These are phyloP conservation scores for Calonectria pseudoreteaudii DNA, from an alignment of 2,329 filamentous ascomycete species.

Conservation along the genomic window DNA sequence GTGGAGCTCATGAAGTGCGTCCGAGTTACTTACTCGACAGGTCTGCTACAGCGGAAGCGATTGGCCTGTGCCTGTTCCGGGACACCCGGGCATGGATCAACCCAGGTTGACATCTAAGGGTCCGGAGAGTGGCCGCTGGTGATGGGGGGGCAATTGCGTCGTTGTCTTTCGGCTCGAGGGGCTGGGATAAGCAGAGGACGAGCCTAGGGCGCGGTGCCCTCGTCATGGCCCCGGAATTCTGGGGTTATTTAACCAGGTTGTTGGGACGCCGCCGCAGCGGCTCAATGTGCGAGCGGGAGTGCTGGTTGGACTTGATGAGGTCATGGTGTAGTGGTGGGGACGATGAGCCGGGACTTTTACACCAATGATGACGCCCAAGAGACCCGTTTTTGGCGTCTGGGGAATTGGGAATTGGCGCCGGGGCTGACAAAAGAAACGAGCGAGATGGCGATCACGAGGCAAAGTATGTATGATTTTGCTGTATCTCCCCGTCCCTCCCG, in stretches of 20 bases:
- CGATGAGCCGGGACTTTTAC: slow-evolving; percentile 21
- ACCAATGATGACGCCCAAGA: slow-evolving; percentile 29
- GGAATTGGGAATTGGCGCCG: slow-evolving; percentile 28
- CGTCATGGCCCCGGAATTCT: not conserved
- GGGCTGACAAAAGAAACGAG: slow-evolving; percentile 6
- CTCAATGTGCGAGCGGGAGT: not conserved
- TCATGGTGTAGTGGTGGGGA: slow-evolving; percentile 31
- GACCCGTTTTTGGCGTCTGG: slow-evolving; percentile 22
- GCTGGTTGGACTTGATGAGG: slow-evolving; percentile 34
- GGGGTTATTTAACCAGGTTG: not conserved
- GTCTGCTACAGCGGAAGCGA: slow-evolving; percentile 22
- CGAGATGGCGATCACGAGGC: slow-evolving; percentile 4
- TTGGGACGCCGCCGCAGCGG: not conserved
- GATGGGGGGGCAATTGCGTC: slow-evolving; percentile 3
- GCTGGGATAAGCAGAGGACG: not conserved
- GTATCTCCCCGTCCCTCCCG: not conserved
- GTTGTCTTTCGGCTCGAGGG: not conserved
- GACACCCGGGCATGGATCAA: slow-evolving; percentile 40
- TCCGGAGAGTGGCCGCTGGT: not conserved
- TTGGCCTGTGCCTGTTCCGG: slow-evolving; percentile 39
- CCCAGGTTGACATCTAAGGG: slow-evolving; percentile 22
- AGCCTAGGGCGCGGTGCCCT: not conserved
- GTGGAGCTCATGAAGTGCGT: slow-evolving; percentile 36
- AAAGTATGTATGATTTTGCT: not conserved
- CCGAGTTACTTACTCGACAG: slow-evolving; percentile 19